These are phyloP conservation scores for Helenozyma baotianmanensis DNA, from an alignment of 805 yeast species.

Conservation along the genomic window DNA sequence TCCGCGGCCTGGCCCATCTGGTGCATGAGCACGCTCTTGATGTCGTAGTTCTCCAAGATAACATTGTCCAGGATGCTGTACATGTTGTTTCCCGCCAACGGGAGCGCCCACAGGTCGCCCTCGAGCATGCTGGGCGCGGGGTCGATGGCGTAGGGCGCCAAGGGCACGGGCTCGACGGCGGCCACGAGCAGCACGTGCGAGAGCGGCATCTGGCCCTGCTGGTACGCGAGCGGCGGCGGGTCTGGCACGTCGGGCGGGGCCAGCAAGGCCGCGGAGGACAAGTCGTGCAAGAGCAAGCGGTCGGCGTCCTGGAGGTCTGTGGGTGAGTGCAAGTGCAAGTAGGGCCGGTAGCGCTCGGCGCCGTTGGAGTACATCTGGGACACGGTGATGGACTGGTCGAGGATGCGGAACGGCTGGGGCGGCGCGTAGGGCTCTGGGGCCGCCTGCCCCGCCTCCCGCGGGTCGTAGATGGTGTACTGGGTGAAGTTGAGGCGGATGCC, in stretches of 20 bases:
- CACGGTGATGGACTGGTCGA: conserved; percentile 42
- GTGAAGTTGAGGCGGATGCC: conserved; percentile 45
- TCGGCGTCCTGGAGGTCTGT: conserved; percentile 33
- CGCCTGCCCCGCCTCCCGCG: conserved; percentile 10
- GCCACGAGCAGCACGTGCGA: no score
- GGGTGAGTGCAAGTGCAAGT: conserved; percentile 25
- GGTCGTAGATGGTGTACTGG: conserved; percentile 36
- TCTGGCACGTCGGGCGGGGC: no score
- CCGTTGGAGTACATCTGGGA: conserved; percentile 38
- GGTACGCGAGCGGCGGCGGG: no score
- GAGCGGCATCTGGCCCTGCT: no score
- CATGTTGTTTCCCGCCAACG: no score
- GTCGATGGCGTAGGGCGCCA: no score
- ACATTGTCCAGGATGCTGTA: no score
- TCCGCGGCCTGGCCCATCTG: conserved; percentile 3
- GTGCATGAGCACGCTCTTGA: conserved; percentile 22
- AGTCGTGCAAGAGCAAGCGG: conserved; percentile 6
- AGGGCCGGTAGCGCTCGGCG: conserved; percentile 25
- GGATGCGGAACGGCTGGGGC: conserved; percentile 14
- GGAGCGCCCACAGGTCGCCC: no score
- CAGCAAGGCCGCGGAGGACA: conserved; percentile 1
- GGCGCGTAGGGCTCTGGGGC: neutral
- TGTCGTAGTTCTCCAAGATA: conserved; percentile 22
- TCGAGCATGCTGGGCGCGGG: no score
- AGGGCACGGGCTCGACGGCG: no score